Evolutionary conservation across 2,329 filamentous ascomycete genomes (phyloP).

Genomic region (Fusarium papillatum): DNA sequence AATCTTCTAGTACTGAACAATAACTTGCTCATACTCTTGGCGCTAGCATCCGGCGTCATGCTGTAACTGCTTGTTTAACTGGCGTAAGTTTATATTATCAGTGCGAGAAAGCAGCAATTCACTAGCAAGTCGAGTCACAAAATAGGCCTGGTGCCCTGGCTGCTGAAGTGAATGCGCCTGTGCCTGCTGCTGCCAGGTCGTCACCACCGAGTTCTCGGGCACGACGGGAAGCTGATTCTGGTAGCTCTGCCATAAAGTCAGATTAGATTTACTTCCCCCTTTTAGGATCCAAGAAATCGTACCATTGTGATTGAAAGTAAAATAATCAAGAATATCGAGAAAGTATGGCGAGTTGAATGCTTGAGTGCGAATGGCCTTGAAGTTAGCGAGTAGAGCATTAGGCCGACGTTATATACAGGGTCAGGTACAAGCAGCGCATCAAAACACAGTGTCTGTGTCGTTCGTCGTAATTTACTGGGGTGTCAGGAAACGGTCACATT

Average conservation of each 20-base stretch:
- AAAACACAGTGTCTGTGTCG: not conserved
- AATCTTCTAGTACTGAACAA: conserved; percentile 3
- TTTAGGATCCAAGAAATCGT: not conserved
- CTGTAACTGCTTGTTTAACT: conserved; percentile 8
- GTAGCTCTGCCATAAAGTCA: not conserved
- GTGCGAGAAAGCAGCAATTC: conserved; percentile 8
- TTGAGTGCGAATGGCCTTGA: not conserved
- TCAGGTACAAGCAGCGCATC: not conserved
- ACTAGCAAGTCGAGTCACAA: conserved; percentile 9
- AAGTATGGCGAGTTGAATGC: not conserved
- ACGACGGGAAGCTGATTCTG: not conserved
- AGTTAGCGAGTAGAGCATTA: not conserved
- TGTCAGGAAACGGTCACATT: not conserved
- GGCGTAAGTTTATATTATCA: conserved; percentile 14
- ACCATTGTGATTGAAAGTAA: not conserved
- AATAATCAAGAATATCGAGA: not conserved
- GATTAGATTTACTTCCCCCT: not conserved
- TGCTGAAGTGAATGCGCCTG: conserved; percentile 3
- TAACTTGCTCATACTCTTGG: conserved; percentile 12
- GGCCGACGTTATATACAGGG: not conserved
- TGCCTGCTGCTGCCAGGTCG: conserved; percentile 9
- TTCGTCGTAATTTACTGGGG: not conserved
- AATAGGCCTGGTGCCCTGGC: conserved; percentile 1
- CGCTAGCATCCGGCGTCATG: conserved; percentile 6
- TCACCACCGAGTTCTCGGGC: conserved; percentile 4